Base-by-base conservation (phyloP, 1,284 basidiomycete genomes). In the Austroboletus niveus region DNA sequence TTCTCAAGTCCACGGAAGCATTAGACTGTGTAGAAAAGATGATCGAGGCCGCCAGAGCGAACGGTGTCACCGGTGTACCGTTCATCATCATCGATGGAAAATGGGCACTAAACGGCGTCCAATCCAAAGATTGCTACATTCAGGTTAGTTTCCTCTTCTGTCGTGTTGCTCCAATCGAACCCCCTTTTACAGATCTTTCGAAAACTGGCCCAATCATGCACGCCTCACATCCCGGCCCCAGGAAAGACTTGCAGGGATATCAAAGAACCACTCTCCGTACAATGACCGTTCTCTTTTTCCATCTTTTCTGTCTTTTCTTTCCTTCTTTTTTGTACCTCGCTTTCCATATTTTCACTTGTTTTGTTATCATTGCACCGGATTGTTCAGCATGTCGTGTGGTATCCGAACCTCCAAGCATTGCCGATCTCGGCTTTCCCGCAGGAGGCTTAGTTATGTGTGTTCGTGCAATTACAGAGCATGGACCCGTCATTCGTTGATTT, bases 1-100 rank as follows among this genome's bases (percentile, higher is more conserved):
- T 91, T 69, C 70, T 93, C 44, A 62, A 81, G 49, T 84, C 85
- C 3, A 78, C 85, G 55, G 89, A 90, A 62, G 69, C 84, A 29
- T 75, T 80, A 56, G 77, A 77, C 47, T 87, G 88, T 55, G 85
- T 92, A 2, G 75, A 84, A 54, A 73, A 74, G n/a, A 82, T 86
- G 74, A 80, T 85, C 54, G 73, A 78, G 8, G 80, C 85, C 36
- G 87, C 86, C 20, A 80, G 82, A 55, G 74, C 75, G 34, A 82
- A 82, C 53, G 89, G 89, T 20, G 82, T 93, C 48, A 87, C 80
- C 1, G 89, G 90, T 34, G 88, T 92, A 7, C 90, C 91, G 3
- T 82, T 90, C 71, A 82, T 83, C 43, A 82, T 92, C 62, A 85
- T 93, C 57, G 85, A 91, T 62, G 81, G 82, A 17, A 84, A 84